A percentile compares a stretch with the other conserved stretches of the same genome.
These are phyloP conservation scores for Pulveroboletus frians DNA, from an alignment of 768 basidiomycete species.

Conservation along the genomic window DNA sequence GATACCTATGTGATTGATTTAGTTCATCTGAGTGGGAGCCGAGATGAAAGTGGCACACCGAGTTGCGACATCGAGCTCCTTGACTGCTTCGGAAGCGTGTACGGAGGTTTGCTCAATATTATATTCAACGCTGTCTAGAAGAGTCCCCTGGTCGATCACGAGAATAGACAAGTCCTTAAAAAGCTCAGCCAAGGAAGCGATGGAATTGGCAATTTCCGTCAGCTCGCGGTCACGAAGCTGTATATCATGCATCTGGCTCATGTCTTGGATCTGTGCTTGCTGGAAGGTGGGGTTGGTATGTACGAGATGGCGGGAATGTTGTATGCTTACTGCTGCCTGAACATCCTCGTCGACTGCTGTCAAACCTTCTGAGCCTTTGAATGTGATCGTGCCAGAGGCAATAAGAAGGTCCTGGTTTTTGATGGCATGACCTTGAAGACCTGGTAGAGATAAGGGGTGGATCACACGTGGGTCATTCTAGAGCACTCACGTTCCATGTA, in stretches of 20 bases:
- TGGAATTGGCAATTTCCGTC: conserved; percentile 86
- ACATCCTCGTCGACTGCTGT: conserved; percentile 89
- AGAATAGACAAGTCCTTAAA: conserved; percentile 93
- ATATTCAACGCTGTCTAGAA: conserved; percentile 94
- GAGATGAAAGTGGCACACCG: conserved; percentile 43
- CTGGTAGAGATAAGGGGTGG: conserved; percentile 38
- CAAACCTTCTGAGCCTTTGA: conserved; percentile 77
- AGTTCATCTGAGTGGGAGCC: background rate
- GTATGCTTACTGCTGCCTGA: conserved; percentile 66
- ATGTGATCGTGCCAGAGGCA: conserved; percentile 80
- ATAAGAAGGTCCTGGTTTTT: conserved; percentile 93
- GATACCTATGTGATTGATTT: conserved; percentile 55
- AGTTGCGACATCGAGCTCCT: conserved; percentile 78
- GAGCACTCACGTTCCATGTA: conserved; percentile 90
- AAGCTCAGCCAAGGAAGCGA: conserved; percentile 85
- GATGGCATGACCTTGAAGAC: conserved; percentile 94
- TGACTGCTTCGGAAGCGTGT: conserved; percentile 77
- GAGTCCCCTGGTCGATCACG: conserved; percentile 96
- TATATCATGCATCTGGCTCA: conserved; percentile 38
- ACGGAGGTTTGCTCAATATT: conserved; percentile 91
- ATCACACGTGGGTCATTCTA: background rate
- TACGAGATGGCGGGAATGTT: conserved; percentile 11
- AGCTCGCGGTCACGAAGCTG: conserved; percentile 63
- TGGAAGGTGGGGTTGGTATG: conserved; percentile 15
- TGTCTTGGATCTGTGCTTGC: conserved; percentile 34